phyloP scores from a whole-genome alignment of 345 rosid genomes.

The Cardamine occulta region DNA sequence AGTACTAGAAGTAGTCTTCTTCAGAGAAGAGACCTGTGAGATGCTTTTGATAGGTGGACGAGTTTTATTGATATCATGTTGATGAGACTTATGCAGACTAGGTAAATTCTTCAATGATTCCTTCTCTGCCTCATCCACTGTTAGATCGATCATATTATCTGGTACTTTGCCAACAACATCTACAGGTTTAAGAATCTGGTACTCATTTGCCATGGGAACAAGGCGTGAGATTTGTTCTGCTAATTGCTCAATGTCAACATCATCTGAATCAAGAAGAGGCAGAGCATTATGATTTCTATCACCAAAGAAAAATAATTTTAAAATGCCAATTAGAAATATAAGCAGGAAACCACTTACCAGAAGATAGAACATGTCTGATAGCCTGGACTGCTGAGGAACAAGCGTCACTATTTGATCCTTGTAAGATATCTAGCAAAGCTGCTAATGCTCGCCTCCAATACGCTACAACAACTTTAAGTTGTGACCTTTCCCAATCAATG shows the following conservation, averaged over 20 bases:
- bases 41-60: constrained; percentile 47
- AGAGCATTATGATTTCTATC: constrained; percentile 9
- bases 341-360: constrained; percentile 57
- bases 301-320: constrained; percentile 13
- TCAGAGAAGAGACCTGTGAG: constrained; percentile 41
- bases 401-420: constrained; percentile 50
- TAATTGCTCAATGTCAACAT: constrained; percentile 61
- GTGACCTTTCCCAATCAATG: constrained; percentile 91
- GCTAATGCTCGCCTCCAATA: constrained; percentile 83
- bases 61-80: constrained; percentile 43
- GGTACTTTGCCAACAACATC: constrained; percentile 32
- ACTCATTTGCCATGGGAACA: constrained; percentile 47
- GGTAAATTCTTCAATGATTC: constrained; percentile 43
- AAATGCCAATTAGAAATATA: constrained; percentile 24
- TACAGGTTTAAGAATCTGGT: constrained; percentile 44
- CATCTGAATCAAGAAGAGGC: constrained; percentile 54
- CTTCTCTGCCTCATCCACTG: constrained; percentile 49
- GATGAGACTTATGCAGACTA: constrained; percentile 45
- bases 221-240: constrained; percentile 66
- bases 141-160: constrained; percentile 36
- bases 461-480: constrained; percentile 74
- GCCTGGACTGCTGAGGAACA: constrained; percentile 49
- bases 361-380: constrained; percentile 64
- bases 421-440: constrained; percentile 60
- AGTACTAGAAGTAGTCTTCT: constrained; percentile 44